These are phyloP conservation scores for Penicillium parvum DNA, from an alignment of 495 filamentous ascomycete genomes.

Conservation along the genomic window DNA sequence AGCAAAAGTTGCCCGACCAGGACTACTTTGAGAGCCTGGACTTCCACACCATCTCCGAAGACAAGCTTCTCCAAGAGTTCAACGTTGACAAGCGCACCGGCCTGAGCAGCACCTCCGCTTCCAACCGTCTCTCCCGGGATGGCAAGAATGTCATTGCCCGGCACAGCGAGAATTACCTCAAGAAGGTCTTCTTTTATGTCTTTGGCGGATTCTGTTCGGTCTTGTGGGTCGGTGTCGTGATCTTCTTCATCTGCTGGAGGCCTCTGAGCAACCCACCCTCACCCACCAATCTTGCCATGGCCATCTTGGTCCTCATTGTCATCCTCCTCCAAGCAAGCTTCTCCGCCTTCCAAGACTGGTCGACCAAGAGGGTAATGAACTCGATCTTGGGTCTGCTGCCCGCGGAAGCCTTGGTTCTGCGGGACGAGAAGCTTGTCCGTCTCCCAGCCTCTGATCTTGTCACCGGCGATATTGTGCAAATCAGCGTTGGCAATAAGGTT, in stretches of 20 bases:
- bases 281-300: conserved; percentile 62
- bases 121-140: conserved; percentile 48
- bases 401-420: conserved; percentile 56
- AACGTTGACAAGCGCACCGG: conserved; percentile 28
- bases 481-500: conserved; percentile 66
- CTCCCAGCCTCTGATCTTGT: conserved; percentile 57
- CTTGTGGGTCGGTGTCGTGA: conserved; percentile 59
- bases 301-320: conserved; percentile 61
- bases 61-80: conserved; percentile 30
- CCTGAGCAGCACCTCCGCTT: conserved; percentile 27
- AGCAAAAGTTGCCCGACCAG: conserved; percentile 28
- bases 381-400: conserved; percentile 65
- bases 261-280: conserved; percentile 69
- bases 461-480: conserved; percentile 61
- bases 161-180: conserved; percentile 51
- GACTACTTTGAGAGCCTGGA: conserved; percentile 42
- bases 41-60: conserved; percentile 31
- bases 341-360: conserved; percentile 66
- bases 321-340: conserved; percentile 68
- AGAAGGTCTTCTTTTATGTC: conserved; percentile 60
- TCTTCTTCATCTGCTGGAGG: conserved; percentile 70
- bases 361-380: conserved; percentile 59
- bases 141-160: conserved; percentile 59
- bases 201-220: conserved; percentile 73
- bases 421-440: conserved; percentile 48